Evolutionary conservation across 768 basidiomycete species (phyloP).

Genomic region (Auriscalpium orientale): DNA sequence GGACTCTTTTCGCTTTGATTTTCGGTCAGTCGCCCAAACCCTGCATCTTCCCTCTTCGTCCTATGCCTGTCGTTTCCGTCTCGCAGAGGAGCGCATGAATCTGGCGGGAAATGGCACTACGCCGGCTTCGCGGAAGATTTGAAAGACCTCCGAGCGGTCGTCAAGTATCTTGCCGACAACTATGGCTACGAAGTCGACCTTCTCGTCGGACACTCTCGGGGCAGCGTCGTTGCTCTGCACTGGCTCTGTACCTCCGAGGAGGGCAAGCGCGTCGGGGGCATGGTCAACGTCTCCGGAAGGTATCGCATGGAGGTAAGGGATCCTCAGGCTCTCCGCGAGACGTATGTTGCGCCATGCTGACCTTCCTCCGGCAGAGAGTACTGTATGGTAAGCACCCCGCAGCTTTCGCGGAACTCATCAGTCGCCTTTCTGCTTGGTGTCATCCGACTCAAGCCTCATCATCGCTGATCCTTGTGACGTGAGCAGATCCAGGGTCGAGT

Average conservation of each 20-base stretch:
- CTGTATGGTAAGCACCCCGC: slow-evolving; percentile 8
- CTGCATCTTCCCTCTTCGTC: background rate
- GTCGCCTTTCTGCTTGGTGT: too few species aligned
- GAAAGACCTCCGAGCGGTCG: slow-evolving; percentile 59
- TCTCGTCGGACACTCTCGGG: slow-evolving; percentile 74
- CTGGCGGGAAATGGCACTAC: slow-evolving; percentile 56
- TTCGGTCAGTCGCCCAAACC: slow-evolving; percentile 46
- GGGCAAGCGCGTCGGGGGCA: slow-evolving; percentile 47
- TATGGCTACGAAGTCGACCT: slow-evolving; percentile 66
- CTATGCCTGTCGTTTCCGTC: background rate
- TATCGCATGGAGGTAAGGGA: slow-evolving; percentile 70
- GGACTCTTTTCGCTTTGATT: slow-evolving; percentile 85
- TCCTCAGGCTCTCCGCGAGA: background rate
- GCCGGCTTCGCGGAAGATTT: slow-evolving; percentile 54
- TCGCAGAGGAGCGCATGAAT: slow-evolving; percentile 70
- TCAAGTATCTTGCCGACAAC: slow-evolving; percentile 45
- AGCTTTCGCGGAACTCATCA: too few species aligned
- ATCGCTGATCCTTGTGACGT: too few species aligned
- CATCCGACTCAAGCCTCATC: too few species aligned
- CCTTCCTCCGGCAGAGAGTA: background rate
- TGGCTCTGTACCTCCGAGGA: slow-evolving; percentile 64
- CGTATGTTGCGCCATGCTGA: background rate
- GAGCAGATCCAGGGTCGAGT: background rate
- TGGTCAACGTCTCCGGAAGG: slow-evolving; percentile 70
- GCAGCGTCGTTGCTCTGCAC: slow-evolving; percentile 54